A percentile compares a stretch with the other conserved stretches of the same genome.
These are phyloP conservation scores for Prillingera fragicola DNA, from an alignment of 1,284 basidiomycete genomes.

Conservation along the genomic window DNA sequence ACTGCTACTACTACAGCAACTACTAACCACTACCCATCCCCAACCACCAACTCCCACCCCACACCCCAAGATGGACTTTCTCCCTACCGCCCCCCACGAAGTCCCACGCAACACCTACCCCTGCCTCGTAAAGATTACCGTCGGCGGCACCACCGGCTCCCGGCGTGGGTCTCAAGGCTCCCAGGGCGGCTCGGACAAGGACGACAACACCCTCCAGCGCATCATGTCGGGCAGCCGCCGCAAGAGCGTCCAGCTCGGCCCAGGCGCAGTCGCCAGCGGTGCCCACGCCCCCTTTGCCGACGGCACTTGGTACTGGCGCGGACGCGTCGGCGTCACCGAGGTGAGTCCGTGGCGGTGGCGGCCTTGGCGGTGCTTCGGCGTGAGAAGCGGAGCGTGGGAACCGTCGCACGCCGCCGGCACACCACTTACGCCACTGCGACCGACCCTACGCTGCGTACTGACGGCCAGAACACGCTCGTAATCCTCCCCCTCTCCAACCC, in stretches of 20 bases:
- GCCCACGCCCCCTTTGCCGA: conserved; percentile 5
- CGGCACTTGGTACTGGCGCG: conserved; percentile 44
- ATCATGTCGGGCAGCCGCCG: conserved; percentile 31
- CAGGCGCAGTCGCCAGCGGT: conserved; percentile 8
- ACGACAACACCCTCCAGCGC: conserved; percentile 24
- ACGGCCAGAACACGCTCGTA: conserved; percentile 33
- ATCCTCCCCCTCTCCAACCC: conserved; percentile 36
- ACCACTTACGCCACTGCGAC: too few relatives aligned
- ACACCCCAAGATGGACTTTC: conserved; percentile 34
- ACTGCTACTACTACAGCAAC: too few relatives aligned
- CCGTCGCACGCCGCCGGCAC: background rate
- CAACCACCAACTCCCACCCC: background rate
- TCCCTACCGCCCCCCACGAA: conserved; percentile 9
- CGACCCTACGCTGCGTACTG: background rate
- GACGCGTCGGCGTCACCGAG: conserved; percentile 35
- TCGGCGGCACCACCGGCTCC: conserved; percentile 12
- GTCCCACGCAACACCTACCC: conserved; percentile 36
- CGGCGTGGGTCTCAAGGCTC: conserved; percentile 31
- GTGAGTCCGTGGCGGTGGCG: conserved; percentile 21
- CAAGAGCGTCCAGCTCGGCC: conserved; percentile 22
- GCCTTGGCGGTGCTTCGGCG: background rate
- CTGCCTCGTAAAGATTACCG: conserved; percentile 35
- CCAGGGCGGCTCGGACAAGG: conserved; percentile 9
- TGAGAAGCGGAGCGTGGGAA: background rate
- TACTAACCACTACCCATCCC: conserved; percentile 1